A percentile compares a stretch with the other conserved stretches of the same genome.
phyloP scores from a whole-genome alignment of 192 early-diverging fungal species.

The Umbelopsis isabellina region DNA sequence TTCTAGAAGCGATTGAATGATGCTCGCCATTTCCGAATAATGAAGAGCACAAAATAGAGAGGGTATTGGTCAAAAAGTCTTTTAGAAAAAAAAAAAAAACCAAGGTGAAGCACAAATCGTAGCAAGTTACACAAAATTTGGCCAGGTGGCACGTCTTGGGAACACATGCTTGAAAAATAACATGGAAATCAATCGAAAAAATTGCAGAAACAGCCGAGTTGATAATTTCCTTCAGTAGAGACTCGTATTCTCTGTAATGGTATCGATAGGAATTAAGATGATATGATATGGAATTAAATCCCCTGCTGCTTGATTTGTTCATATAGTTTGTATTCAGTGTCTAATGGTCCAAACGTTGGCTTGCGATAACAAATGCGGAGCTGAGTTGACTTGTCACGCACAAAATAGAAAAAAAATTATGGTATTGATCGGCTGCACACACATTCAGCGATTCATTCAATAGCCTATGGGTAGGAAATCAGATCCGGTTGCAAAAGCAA shows the following conservation, averaged over 20 bases:
- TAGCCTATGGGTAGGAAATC: not conserved
- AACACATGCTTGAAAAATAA: too few relatives aligned
- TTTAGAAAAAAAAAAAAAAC: conserved; percentile 4
- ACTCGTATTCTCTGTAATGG: not conserved
- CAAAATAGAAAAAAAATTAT: too few relatives aligned
- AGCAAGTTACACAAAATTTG: conserved; percentile 16
- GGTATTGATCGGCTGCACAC: not conserved
- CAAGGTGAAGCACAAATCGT: conserved; percentile 4
- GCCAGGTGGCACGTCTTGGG: too few relatives aligned
- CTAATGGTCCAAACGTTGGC: too few relatives aligned
- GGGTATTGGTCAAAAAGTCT: not conserved
- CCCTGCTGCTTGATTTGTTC: too few relatives aligned
- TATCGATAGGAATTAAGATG: too few relatives aligned
- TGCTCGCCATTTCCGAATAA: conserved; percentile 50
- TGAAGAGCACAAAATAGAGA: not conserved
- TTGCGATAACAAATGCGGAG: too few relatives aligned
- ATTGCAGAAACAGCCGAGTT: not conserved
- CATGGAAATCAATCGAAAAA: not conserved
- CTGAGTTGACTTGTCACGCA: too few relatives aligned
- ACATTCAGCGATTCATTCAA: not conserved
- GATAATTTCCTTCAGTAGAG: not conserved
- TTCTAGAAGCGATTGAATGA: conserved; percentile 61
- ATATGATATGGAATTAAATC: too few relatives aligned
- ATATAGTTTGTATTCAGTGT: too few relatives aligned
- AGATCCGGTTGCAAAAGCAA: not conserved